Base-by-base conservation (phyloP, 2,329 filamentous ascomycete species). In the Metarhizium album region DNA sequence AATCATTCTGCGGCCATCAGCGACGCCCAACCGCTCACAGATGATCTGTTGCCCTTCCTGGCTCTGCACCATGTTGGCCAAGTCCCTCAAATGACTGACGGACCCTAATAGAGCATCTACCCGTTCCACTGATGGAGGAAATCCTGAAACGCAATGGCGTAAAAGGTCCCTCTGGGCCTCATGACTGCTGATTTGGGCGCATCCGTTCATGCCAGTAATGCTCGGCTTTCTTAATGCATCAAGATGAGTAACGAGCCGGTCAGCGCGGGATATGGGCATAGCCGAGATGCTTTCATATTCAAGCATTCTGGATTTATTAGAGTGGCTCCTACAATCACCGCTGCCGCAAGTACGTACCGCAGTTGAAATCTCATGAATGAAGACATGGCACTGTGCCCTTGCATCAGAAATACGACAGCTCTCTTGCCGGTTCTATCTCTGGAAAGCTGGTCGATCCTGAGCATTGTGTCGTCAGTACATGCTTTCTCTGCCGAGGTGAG, bases 341-440 rank as follows among this genome's bases (percentile, higher is more conserved):
- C 18, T 18, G 5, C 29, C n/a, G 29, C 11, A 22, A 9, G 22
- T 22, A 42, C 68, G 56, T 59, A 76, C 72, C 69, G 60, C 46
- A 71, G 61, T 48, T 79, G 74, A 35, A 79, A 59, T 16, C 59
- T 62, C 62, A 70, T 68, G 49, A 74, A 67, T 1, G 59, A 48
- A 27, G 61, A 58, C 57, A 69, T 65, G 29, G 64, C 50, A 13
- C 56, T 59, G 11, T 58, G 54, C 3, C 64, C 60, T 38, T 61
- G 59, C 40, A 77, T 55, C 16, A 79, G 61, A 48, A 78, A 71
- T 16, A 79, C 46, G 24, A 75, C 59, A n/a, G 65, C 74, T 9
- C 65, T 58, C 50, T 70, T 63, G 50, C 58, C 60, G 2, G 67
- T 67, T 22, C 67, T 70, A 49, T 66, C 60, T 49, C 67, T 57